Percentiles rank a stretch among this genome's conserved stretches.
Evolutionary conservation across 352 stramenopile genomes (phyloP).

Genomic region (Phytophthora pistaciae): DNA sequence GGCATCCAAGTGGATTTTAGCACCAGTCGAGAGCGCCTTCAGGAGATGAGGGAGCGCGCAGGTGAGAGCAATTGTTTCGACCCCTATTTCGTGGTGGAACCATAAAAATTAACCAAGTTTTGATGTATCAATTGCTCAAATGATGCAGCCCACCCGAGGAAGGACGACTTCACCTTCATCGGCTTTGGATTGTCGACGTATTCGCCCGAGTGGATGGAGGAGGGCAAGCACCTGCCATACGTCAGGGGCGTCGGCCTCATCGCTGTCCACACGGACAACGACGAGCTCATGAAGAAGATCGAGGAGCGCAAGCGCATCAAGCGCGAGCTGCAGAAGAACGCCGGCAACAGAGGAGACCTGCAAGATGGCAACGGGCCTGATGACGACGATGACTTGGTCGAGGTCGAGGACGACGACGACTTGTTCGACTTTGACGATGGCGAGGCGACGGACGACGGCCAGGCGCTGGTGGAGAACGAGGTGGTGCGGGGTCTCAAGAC

Average conservation of each 20-base stretch:
- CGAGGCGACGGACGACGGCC: slow-evolving; percentile 43
- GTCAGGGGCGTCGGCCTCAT: slow-evolving; percentile 66
- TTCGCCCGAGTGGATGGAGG: slow-evolving; percentile 64
- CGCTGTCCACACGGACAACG: slow-evolving; percentile 51
- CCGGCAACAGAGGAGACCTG: slow-evolving; percentile 38
- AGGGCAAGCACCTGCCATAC: slow-evolving; percentile 60
- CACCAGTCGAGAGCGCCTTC: slow-evolving; percentile 48
- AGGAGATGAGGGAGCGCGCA: slow-evolving; percentile 55
- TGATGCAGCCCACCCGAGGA: slow-evolving; percentile 42
- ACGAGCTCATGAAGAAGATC: slow-evolving; percentile 67
- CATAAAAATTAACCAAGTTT: slow-evolving; percentile 6
- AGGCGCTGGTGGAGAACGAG: slow-evolving; percentile 56
- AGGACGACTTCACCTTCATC: slow-evolving; percentile 68
- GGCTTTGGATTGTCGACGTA: slow-evolving; percentile 74
- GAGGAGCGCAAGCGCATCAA: slow-evolving; percentile 75
- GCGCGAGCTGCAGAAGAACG: slow-evolving; percentile 50
- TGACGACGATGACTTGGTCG: slow-evolving; percentile 36
- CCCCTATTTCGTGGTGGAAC: slow-evolving; percentile 6
- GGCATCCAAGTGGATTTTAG: slow-evolving; percentile 57
- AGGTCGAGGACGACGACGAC: slow-evolving; percentile 46
- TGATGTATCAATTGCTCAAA: slow-evolving; percentile 12
- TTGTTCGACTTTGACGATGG: slow-evolving; percentile 50
- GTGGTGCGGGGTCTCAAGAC: slow-evolving; percentile 55
- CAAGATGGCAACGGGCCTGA: slow-evolving; percentile 49
- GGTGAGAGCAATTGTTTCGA: slow-evolving; percentile 33